Evolutionary conservation across 257 asterid species (phyloP).

Genomic region (Coffea canephora): DNA sequence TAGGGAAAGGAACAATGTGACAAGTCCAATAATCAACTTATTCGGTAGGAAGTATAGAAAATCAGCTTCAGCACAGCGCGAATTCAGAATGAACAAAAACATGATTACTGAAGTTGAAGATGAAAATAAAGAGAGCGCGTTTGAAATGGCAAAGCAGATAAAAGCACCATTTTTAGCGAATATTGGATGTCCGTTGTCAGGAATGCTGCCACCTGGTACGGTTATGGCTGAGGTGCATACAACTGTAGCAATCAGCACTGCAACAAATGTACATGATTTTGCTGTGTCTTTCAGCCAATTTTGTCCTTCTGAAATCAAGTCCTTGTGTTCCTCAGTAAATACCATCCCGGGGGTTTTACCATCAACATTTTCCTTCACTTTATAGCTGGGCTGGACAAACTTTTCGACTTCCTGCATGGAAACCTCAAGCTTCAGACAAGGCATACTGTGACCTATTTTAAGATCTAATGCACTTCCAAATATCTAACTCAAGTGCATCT

Average conservation of each 20-base stretch:
- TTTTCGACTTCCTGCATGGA: constrained; percentile 33
- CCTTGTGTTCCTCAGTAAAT: constrained; percentile 22
- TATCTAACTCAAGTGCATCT: not conserved
- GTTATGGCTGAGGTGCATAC: constrained; percentile 26
- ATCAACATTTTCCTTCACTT: constrained; percentile 18
- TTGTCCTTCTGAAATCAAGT: constrained; percentile 16
- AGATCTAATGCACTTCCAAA: not conserved
- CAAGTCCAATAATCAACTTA: constrained; percentile 21
- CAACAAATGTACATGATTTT: constrained; percentile 21
- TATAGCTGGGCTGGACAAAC: constrained; percentile 30
- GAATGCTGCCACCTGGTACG: constrained; percentile 21
- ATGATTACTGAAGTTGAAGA: constrained; percentile 11
- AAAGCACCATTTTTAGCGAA: constrained; percentile 13
- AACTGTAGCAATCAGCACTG: constrained; percentile 24
- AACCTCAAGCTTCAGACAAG: not conserved
- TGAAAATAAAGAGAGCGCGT: constrained; percentile 12
- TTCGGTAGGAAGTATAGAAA: constrained; percentile 24
- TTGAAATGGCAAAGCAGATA: constrained; percentile 1
- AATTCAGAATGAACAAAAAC: constrained; percentile 25
- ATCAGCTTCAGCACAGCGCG: constrained; percentile 23
- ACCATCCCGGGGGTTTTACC: constrained; percentile 27
- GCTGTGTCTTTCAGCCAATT: constrained; percentile 30
- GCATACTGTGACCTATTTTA: not conserved
- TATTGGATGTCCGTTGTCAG: constrained; percentile 13
- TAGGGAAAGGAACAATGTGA: constrained; percentile 14